Conservation (phyloP, 2,329 filamentous ascomycete genomes). For the Aureobasidium uvarum region DNA sequence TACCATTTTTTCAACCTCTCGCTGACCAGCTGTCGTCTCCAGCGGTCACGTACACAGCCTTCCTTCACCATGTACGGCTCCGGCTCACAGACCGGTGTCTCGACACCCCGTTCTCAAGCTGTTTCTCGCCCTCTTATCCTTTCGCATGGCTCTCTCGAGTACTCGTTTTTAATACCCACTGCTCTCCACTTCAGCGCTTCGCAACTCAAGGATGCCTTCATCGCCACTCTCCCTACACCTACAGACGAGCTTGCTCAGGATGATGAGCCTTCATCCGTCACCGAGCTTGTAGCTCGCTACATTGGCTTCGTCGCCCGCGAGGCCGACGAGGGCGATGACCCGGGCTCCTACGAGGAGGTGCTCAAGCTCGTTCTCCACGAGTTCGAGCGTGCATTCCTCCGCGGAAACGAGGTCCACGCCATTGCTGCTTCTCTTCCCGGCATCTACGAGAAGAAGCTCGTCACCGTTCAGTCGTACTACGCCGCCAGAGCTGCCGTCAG, state of each 20-base stretch:
- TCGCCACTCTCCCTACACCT: constrained; percentile 76
- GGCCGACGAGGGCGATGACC: constrained; percentile 89
- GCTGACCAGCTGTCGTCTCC: constrained; percentile 23
- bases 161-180: constrained; percentile 92
- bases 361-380: constrained; percentile 91
- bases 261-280: constrained; percentile 95
- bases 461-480: constrained; percentile 89
- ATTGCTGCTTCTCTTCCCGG: constrained; percentile 81
- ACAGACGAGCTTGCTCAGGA: constrained; percentile 98
- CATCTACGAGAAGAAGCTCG: constrained; percentile 87
- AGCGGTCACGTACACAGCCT: constrained; percentile 18
- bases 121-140: constrained; percentile 90
- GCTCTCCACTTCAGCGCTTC: constrained; percentile 94
- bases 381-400: constrained; percentile 92
- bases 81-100: constrained; percentile 82
- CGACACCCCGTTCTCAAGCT: constrained; percentile 89
- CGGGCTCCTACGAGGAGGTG: constrained; percentile 87
- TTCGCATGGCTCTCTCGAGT: constrained; percentile 90
- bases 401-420: constrained; percentile 94
- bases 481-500: constrained; percentile 79
- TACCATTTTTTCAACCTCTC: constrained; percentile 23
- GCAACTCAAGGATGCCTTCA: constrained; percentile 89
- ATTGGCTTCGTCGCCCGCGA: constrained; percentile 85
- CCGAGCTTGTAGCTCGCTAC: constrained; percentile 90
- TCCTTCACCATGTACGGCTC: constrained; percentile 75